Percentiles rank a stretch among this genome's conserved stretches.
These are phyloP conservation scores for Athelia sp. DNA, from an alignment of 1,284 basidiomycete genomes.

Conservation along the genomic window DNA sequence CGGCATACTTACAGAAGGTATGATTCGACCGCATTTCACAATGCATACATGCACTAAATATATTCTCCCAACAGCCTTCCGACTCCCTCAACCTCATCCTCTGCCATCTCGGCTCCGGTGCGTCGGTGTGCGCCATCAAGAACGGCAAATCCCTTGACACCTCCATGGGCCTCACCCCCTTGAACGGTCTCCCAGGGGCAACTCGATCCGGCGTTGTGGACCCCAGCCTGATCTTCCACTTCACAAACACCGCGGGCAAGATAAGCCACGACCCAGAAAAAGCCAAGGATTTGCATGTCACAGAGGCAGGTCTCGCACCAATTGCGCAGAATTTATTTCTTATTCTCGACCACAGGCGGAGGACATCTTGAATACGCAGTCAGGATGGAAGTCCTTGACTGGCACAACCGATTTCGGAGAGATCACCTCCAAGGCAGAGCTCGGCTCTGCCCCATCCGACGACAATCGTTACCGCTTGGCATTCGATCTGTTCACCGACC, in stretches of 20 bases:
- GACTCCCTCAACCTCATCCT: conserved; percentile 63
- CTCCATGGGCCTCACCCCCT: conserved; percentile 77
- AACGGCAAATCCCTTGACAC: conserved; percentile 75
- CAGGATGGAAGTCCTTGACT: conserved; percentile 70
- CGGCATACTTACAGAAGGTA: conserved; percentile 53
- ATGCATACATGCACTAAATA: not conserved
- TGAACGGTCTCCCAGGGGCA: conserved; percentile 80
- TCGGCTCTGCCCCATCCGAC: conserved; percentile 8
- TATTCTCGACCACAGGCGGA: conserved; percentile 46
- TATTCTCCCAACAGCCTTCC: conserved; percentile 17
- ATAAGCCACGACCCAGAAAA: conserved; percentile 46
- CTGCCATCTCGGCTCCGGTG: conserved; percentile 83
- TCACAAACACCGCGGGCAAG: conserved; percentile 56
- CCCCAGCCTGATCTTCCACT: conserved; percentile 84
- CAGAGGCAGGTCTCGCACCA: conserved; percentile 30
- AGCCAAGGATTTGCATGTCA: conserved; percentile 58
- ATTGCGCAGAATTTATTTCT: not conserved
- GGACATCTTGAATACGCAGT: conserved; percentile 70
- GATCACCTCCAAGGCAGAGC: conserved; percentile 43
- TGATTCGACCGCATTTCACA: not conserved
- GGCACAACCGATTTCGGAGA: conserved; percentile 76
- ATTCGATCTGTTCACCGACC: conserved; percentile 73
- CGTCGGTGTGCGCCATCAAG: conserved; percentile 72
- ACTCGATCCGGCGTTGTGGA: conserved; percentile 81
- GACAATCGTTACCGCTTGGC: conserved; percentile 45